Base-by-base conservation (phyloP, 441 rosid species). In the Populus hybrid region DNA sequence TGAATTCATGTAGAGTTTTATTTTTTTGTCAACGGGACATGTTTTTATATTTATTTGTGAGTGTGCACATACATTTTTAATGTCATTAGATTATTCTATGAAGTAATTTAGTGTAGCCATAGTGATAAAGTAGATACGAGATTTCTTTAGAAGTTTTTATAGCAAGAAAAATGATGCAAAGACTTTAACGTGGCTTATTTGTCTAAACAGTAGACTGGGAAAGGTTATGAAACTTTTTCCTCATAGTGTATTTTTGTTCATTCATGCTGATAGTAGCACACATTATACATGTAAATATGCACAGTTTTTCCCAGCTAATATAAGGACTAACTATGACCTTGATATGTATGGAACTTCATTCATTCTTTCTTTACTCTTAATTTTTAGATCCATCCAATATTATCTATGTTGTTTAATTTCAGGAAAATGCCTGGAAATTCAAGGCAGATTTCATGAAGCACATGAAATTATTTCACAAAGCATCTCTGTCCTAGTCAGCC, bases 341-440 rank as follows among this genome's bases (percentile, higher is more conserved):
- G 8, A 16, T 53, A 16, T 53, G 1, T 53, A 53, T 53, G 61
- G 61, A 53, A 53, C 61, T 18, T 53, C 3, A 53, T 53, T 14
- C 61, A 18, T 16, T 53, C 21, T 18, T 53, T 53, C 8, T 53
- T 53, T 3, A 16, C 61, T 16, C 7, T 18, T 53, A 5, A 6
- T 16, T 53, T 53, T 53, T 53, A 18, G 61, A 53, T 53, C 61
- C 61, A 16, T 53, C 21, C 61, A 53, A 53, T 53, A 53, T 53
- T 18, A 53, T 53, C n/a, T 53, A 6, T 53, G 7, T 69, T 57
- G 69, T 26, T 59, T 11, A 38, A 76, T 78, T 85, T 77, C 89
- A 96, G 99, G 98, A 79, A 90, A 91, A 87, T 91, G 96, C 85
- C 86, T 84, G 76, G 87, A 78, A 69, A 70, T 69, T 71, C 83